A percentile compares a stretch with the other conserved stretches of the same genome.
Conservation (phyloP, 2,329 filamentous ascomycete species). For the Thielaviopsis euricoi region DNA sequence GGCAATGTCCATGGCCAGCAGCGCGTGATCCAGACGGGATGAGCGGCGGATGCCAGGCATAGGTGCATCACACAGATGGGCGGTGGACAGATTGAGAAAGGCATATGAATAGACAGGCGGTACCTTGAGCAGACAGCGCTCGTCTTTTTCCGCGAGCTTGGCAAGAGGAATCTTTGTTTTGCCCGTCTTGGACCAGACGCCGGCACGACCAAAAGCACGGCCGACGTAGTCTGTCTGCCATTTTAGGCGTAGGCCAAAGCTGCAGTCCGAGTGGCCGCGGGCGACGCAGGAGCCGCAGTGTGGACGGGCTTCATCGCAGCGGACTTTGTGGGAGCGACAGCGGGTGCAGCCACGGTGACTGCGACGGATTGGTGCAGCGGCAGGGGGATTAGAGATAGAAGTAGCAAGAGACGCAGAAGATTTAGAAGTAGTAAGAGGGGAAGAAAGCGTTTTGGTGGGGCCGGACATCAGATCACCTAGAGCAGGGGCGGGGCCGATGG, state of each 20-base stretch:
- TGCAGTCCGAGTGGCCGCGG: slow-evolving; percentile 14
- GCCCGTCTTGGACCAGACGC: slow-evolving; percentile 17
- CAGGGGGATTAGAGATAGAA: no score
- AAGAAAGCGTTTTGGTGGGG: no score
- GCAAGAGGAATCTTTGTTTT: background rate
- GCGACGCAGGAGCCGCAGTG: slow-evolving; percentile 13
- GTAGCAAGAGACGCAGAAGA: background rate
- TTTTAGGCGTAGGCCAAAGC: slow-evolving; percentile 12
- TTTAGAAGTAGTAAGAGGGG: background rate
- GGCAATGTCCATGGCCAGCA: background rate
- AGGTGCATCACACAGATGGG: background rate
- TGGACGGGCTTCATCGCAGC: slow-evolving; percentile 15
- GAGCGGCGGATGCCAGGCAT: background rate
- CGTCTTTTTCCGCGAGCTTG: background rate
- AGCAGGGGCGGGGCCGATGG: no score
- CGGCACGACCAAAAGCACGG: slow-evolving; percentile 17
- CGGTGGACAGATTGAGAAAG: background rate
- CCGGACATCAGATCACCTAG: no score
- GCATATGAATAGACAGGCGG: background rate
- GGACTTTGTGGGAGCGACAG: slow-evolving; percentile 15
- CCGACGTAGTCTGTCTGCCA: slow-evolving; percentile 19
- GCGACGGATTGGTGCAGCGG: slow-evolving; percentile 10
- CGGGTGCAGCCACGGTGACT: slow-evolving; percentile 16
- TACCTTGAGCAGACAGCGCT: background rate
- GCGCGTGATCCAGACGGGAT: background rate